These are phyloP conservation scores for Aspergillus cejpii DNA, from an alignment of 2,329 filamentous ascomycete species.

Conservation along the genomic window DNA sequence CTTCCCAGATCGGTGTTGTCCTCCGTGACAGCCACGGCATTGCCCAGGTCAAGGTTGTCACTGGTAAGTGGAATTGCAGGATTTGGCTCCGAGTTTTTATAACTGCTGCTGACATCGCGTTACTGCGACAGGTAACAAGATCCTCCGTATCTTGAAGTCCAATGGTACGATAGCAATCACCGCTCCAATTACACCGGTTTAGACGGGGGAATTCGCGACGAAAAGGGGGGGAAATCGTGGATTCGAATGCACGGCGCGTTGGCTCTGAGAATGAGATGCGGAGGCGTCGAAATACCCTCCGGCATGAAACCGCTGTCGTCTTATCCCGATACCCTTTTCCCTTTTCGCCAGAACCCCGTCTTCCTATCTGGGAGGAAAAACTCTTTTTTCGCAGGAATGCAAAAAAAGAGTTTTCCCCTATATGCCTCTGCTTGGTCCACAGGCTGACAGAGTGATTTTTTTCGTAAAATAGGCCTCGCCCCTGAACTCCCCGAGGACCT, in stretches of 20 bases:
- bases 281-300: background rate
- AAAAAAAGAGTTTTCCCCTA: slow-evolving; percentile 23
- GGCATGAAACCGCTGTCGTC: background rate
- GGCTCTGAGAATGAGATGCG: slow-evolving; percentile 5
- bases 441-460: slow-evolving; percentile 88
- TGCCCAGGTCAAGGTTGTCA: slow-evolving; percentile 95
- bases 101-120: slow-evolving; percentile 35
- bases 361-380: slow-evolving; percentile 11
- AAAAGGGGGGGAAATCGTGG: slow-evolving; percentile 1
- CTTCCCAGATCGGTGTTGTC: slow-evolving; percentile 97
- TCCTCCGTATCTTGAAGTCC: slow-evolving; percentile 97
- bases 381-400: slow-evolving; percentile 24
- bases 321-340: background rate
- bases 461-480: slow-evolving; percentile 73
- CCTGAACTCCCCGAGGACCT: slow-evolving; percentile 99
- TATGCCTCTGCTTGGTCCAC: slow-evolving; percentile 79
- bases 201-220: slow-evolving; percentile 17
- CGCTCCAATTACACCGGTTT: slow-evolving; percentile 13
- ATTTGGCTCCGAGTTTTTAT: too few species aligned
- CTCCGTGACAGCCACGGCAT: slow-evolving; percentile 97
- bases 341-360: slow-evolving; percentile 4
- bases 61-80: too few species aligned
- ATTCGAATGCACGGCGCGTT: background rate
- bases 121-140: slow-evolving; percentile 78
- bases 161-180: slow-evolving; percentile 62